A percentile compares a stretch with the other conserved stretches of the same genome.
These are phyloP conservation scores for Ceratocystis huliohia DNA, from an alignment of 2,329 filamentous ascomycete species.

Conservation along the genomic window DNA sequence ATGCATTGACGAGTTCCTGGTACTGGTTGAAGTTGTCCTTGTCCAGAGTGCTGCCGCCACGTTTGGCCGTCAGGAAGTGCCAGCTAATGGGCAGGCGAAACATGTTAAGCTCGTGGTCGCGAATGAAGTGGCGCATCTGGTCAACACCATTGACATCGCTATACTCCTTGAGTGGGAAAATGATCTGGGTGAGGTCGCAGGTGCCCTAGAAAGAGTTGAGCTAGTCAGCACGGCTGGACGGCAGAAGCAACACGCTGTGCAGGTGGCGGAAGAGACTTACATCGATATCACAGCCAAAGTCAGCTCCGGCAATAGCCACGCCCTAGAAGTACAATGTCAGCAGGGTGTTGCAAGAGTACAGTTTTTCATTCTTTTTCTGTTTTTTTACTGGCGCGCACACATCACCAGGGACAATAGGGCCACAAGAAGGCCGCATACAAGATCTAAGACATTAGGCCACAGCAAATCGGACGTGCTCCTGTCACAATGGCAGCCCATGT, in stretches of 20 bases:
- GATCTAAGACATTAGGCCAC: neutral
- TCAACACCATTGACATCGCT: constrained; percentile 30
- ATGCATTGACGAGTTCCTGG: constrained; percentile 43
- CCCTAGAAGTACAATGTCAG: constrained; percentile 22
- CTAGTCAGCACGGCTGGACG: neutral
- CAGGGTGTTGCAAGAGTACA: neutral
- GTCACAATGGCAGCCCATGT: too few relatives aligned
- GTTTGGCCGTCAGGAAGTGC: constrained; percentile 46
- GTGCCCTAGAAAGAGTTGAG: constrained; percentile 25
- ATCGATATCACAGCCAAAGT: constrained; percentile 34
- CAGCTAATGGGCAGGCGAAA: constrained; percentile 42
- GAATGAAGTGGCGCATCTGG: constrained; percentile 46
- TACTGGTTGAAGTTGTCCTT: constrained; percentile 38
- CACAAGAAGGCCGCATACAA: neutral
- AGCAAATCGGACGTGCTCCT: neutral
- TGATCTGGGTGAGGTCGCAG: constrained; percentile 27
- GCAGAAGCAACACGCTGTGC: neutral
- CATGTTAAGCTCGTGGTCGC: constrained; percentile 40
- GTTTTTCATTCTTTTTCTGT: neutral
- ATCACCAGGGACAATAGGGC: neutral
- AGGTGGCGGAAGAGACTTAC: constrained; percentile 24
- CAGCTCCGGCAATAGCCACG: constrained; percentile 33
- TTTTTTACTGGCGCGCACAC: neutral
- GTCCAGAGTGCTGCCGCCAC: constrained; percentile 39
- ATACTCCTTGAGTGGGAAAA: constrained; percentile 26